Conservation (phyloP, 2,329 filamentous ascomycete genomes). For the Epichloe sibirici region DNA sequence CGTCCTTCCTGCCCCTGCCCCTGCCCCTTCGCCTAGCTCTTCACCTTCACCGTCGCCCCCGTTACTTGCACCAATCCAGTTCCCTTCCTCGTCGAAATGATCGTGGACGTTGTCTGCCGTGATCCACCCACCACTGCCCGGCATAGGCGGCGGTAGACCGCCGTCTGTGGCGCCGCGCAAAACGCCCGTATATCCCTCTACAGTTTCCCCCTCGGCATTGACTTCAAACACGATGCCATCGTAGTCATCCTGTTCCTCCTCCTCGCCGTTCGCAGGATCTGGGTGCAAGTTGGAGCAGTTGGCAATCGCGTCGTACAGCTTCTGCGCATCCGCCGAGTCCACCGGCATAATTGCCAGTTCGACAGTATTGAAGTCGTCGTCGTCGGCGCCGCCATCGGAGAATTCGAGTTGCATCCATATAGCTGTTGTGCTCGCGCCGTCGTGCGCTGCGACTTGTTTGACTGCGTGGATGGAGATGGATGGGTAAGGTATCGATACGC, state of each 20-base stretch:
- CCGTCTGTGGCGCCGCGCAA: conserved; percentile 34
- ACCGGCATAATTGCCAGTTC: conserved; percentile 55
- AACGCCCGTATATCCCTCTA: conserved; percentile 46
- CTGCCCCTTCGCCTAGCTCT: conserved; percentile 52
- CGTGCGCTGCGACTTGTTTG: conserved; percentile 39
- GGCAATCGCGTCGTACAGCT: conserved; percentile 58
- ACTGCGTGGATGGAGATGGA: conserved; percentile 64
- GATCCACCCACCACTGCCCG: conserved; percentile 71
- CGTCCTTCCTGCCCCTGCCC: conserved; percentile 46
- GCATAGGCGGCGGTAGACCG: conserved; percentile 52
- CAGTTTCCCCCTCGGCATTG: conserved; percentile 32
- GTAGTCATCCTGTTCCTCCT: conserved; percentile 42
- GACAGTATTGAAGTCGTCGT: conserved; percentile 52
- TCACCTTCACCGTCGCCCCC: conserved; percentile 25
- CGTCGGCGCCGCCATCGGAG: conserved; percentile 37
- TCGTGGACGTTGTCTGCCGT: conserved; percentile 84
- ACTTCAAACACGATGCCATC: conserved; percentile 47
- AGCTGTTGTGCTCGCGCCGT: conserved; percentile 28
- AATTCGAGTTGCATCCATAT: conserved; percentile 61
- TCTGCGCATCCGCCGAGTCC: conserved; percentile 14
- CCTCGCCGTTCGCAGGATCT: conserved; percentile 48
- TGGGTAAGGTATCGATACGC: conserved; percentile 61
- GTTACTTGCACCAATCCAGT: conserved; percentile 49
- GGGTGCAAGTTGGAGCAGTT: conserved; percentile 67
- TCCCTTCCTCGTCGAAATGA: conserved; percentile 70